Evolutionary conservation across 192 early-diverging fungal genomes (phyloP), one percentile per base, ranked within the genome.

Genomic region (Mortierella alpina): DNA sequence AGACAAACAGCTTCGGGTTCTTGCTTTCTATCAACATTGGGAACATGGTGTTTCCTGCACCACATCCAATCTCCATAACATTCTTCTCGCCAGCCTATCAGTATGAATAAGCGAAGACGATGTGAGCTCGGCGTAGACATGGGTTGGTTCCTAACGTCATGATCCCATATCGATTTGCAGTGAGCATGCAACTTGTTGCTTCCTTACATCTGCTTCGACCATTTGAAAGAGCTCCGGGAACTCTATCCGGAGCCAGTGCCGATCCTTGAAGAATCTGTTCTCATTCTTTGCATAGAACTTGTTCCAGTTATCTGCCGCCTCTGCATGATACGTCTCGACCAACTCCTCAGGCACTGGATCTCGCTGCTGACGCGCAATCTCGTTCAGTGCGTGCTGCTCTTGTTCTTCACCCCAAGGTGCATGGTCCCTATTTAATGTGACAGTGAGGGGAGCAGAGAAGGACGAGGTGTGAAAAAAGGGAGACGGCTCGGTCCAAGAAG

Each of bases 31-130:
- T 83, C 23, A 99, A 73, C 15, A 99, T 79, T 8, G 98, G 98
- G 84, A 96, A 99, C 65, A 98, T 89, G 62, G 96, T 96, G 81
- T 95, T 97, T 57, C 97, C 97, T 6, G 96, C 96, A 12, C 98
- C 98, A 83, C 98, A 99, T 53, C 98, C 98, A 55, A 98, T 91
- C 75, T 99, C 98, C 65, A 95, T 89, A 7, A 99, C 88, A 31
- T 58, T 78, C 64, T 89, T 85, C 22, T 70, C 70, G 57, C 88
- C 88, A 23, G 83, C 86, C 83, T 87, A 68, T 48, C 18, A 31
- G 4, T 44, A 22, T 64, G 75, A 48, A 50, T 83, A 86, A 23
- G 53, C 50, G 12, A 14, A 2, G 4, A n/a, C 12, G n/a, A 31
- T 18, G 41, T 31, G 15, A 46, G 44, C 7, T 9, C 11, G 46